Base-by-base conservation (phyloP, 805 yeast genomes). In the Nakazawaea ambrosiae region DNA sequence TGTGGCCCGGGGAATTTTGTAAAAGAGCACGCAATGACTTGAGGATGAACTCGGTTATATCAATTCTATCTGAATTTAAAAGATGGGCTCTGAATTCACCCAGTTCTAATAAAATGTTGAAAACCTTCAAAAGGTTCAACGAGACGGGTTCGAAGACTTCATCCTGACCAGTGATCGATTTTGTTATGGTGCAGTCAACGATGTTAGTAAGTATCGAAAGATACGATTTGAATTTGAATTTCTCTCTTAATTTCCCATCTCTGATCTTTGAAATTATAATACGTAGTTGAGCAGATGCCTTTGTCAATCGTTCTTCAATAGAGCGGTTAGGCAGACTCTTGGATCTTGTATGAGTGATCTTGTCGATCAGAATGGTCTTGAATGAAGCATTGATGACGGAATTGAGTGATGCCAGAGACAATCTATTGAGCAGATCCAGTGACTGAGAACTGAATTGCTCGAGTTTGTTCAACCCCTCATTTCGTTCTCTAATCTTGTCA, bases 401-500 rank as follows among this genome's bases (percentile, higher is more conserved):
- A 23, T 46, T 45, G 43, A 57, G 50, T 27, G 51, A 58, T 32
- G 48, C 50, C 16, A 52, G 29, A 4, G 49, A 41, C 15, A 17
- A 4, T 19, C 17, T 50, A 37, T 34, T 43, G 36, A 41, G 48
- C 36, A 45, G 49, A 41, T 45, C 51, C 18, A 16, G 6, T 8
- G 31, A 14, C 16, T 26, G 38, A 7, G 51, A 43, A 17, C 51
- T 47, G 20, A 55, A 41, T 15, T 56, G 57, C 9, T 64, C 64
- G 20, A 74, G 46, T 20, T 52, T 58, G 16, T 53, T 51, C 7
- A 79, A 48, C 0, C 73, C 81, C 33, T 69, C 75, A 44, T 61
- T 73, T 27, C 85, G 57, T 11, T 76, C 83, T 43, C 68, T 70
- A 23, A 74, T 57, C 47, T 70, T 78, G 3, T 66, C 42, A 1